Evolutionary conservation across 768 basidiomycete genomes (phyloP).

Genomic region (Boletus rubroflammeus): DNA sequence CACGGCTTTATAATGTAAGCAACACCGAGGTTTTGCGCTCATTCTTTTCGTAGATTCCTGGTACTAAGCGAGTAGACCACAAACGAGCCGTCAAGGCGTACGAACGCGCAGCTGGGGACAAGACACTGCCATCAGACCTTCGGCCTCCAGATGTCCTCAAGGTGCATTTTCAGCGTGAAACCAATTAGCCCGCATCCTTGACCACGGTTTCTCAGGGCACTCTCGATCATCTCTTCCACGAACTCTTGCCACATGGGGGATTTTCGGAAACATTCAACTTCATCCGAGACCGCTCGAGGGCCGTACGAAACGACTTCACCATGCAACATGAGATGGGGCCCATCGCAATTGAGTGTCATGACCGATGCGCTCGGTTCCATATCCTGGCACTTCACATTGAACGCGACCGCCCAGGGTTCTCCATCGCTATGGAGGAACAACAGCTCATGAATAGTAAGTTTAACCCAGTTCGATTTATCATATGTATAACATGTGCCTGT

Average conservation of each 20-base stretch:
- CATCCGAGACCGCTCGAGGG: conserved; percentile 87
- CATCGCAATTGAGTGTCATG: conserved; percentile 84
- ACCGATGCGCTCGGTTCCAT: conserved; percentile 92
- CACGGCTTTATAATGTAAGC: conserved; percentile 1
- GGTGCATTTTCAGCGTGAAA: conserved; percentile 36
- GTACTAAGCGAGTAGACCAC: conserved; percentile 84
- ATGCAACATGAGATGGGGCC: conserved; percentile 82
- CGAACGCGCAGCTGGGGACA: conserved; percentile 91
- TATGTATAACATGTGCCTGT: not conserved
- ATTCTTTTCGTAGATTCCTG: conserved; percentile 58
- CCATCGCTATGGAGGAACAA: conserved; percentile 74
- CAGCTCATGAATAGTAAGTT: conserved; percentile 86
- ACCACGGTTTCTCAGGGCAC: conserved; percentile 53
- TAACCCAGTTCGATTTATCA: not conserved
- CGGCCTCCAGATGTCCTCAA: conserved; percentile 83
- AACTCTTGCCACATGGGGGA: conserved; percentile 66
- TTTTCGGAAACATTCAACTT: conserved; percentile 74
- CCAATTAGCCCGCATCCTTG: not conserved
- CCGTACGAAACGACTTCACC: conserved; percentile 90
- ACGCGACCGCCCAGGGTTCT: conserved; percentile 55
- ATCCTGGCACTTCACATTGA: conserved; percentile 74
- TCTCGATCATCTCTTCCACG: conserved; percentile 88
- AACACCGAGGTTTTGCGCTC: conserved; percentile 23
- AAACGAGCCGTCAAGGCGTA: conserved; percentile 90
- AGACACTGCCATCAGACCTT: conserved; percentile 86